phyloP scores from a whole-genome alignment of 106 monocot species.

The Triglochin maritima region DNA sequence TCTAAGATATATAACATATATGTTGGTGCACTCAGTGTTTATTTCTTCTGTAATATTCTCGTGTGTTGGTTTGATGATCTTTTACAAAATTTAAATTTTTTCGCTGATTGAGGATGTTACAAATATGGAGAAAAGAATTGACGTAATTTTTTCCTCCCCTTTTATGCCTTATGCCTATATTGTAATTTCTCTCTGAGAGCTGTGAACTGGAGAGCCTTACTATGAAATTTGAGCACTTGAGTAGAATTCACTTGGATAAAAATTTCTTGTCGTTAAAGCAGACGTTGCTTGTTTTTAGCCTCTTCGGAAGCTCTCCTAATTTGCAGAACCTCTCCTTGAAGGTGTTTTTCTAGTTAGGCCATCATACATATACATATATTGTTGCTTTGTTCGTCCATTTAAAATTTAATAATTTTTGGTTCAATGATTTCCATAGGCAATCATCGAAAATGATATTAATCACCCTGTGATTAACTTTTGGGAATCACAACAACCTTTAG shows the following conservation, averaged over 20 bases:
- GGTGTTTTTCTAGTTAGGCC: not conserved
- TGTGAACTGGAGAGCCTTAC: not conserved
- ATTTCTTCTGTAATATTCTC: too few relatives aligned
- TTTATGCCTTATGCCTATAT: too few relatives aligned
- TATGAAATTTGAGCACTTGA: conserved; percentile 1
- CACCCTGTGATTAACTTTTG: not conserved
- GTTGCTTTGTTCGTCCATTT: not conserved
- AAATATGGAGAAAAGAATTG: too few relatives aligned
- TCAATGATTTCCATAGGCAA: not conserved
- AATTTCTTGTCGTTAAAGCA: not conserved
- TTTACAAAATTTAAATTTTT: too few relatives aligned
- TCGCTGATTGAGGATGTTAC: too few relatives aligned
- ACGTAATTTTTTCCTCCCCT: too few relatives aligned
- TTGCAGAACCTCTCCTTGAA: conserved; percentile 7
- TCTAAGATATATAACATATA: too few relatives aligned
- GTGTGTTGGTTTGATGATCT: too few relatives aligned
- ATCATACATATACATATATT: too few relatives aligned
- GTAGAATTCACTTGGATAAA: not conserved
- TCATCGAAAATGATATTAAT: not conserved
- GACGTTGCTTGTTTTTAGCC: conserved; percentile 1
- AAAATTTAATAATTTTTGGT: not conserved
- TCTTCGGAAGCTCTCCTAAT: conserved; percentile 4
- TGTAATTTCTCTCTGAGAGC: not conserved
- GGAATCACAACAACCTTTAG: conserved; percentile 1
- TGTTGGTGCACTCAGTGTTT: too few relatives aligned